Base-by-base conservation (phyloP, 768 basidiomycete genomes). In the Termitomyces sp. region DNA sequence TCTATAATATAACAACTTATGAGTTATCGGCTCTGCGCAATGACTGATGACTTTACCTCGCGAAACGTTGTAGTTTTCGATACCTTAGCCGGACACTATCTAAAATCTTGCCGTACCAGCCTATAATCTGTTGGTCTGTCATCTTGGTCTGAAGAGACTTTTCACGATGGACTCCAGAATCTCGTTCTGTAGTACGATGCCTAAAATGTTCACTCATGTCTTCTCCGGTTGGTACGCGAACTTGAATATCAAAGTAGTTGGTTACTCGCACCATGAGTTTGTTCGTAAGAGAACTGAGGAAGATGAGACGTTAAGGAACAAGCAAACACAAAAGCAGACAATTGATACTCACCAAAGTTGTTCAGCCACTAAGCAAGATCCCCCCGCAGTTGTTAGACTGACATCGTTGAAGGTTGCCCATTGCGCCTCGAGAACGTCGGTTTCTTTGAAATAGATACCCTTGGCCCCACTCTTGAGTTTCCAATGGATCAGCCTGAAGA, bases 381-480 rank as follows among this genome's bases (percentile, higher is more conserved):
- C 97, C 5, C 92, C 92, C 20, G 85, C 79, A 9, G 94, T 88
- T 40, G 88, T 91, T 70, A 95, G 79, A 59, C 93, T 94, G 54
- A 96, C 93, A 70, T 92, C 91, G 63, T 91, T 91, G 73, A 98
- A 87, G 23, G 96, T 95, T 20, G 91, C 88, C 91, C 95, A 96
- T 67, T 98, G 95, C 6, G 89, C 87, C 69, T 99, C 96, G 40
- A 99, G 80, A n/a, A 98, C 86, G 70, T 98, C 96, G 0, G 95
- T 97, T 77, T 99, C 97, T 69, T 95, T 94, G 79, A 98, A 95
- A 72, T 96, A 91, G 50, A 95, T 93, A 20, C 89, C 91, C 70
- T 93, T 94, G 60, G 87, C 82, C 20, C 90, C 93, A 63, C 91
- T 90, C 78, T 96, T 96, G 54, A 99, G 80, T 71, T 98, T 96